Conservation (phyloP, 352 stramenopile genomes). For the Globisporangium mamillatum region DNA sequence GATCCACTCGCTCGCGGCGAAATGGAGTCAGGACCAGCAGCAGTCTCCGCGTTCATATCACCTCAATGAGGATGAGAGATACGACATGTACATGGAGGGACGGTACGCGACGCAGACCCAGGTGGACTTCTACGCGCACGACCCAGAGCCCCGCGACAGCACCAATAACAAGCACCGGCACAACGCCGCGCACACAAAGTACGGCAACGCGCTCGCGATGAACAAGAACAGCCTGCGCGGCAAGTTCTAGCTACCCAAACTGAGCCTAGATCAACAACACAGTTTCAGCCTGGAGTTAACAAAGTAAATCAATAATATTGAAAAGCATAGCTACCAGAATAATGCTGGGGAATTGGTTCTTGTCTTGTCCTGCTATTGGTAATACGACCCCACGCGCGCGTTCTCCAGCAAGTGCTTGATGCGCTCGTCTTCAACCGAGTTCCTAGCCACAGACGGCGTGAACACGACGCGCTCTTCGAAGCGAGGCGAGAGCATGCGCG, state of each 20-base stretch:
- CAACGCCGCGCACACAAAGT: constrained; percentile 60
- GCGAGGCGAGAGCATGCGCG: constrained; percentile 68
- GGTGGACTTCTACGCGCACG: constrained; percentile 58
- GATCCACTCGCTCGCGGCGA: constrained; percentile 36
- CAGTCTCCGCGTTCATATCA: not conserved
- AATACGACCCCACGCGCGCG: constrained; percentile 56
- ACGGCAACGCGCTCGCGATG: constrained; percentile 56
- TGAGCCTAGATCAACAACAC: not conserved
- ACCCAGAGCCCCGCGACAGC: constrained; percentile 43
- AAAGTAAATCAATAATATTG: not conserved
- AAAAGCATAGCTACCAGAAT: constrained; percentile 5
- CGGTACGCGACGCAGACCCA: constrained; percentile 57
- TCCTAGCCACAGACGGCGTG: constrained; percentile 38
- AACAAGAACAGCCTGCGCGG: constrained; percentile 57
- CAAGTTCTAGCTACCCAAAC: constrained; percentile 31
- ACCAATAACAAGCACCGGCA: constrained; percentile 45
- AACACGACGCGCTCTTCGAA: constrained; percentile 66
- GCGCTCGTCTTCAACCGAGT: constrained; percentile 58
- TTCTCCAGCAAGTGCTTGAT: constrained; percentile 58
- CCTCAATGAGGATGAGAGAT: constrained; percentile 23
- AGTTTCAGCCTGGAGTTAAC: not conserved
- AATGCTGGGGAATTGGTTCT: not conserved
- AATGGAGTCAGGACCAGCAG: constrained; percentile 38
- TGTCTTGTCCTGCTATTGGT: constrained; percentile 34
- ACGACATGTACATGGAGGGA: constrained; percentile 51